Base-by-base conservation (phyloP, 495 filamentous ascomycete species). In the Platismatia glauca region DNA sequence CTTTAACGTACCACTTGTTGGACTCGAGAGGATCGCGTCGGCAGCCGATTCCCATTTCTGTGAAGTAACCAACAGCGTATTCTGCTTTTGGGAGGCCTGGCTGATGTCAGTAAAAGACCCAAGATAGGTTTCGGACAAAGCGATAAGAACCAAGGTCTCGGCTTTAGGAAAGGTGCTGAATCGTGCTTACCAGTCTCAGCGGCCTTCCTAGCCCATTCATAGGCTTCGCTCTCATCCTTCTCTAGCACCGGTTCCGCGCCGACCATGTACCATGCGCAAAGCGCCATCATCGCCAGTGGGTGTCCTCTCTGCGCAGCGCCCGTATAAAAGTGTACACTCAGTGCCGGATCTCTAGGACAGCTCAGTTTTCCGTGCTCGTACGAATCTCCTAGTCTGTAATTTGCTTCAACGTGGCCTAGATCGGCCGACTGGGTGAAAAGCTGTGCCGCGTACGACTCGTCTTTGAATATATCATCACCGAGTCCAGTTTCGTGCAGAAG, bases 221-320 rank as follows among this genome's bases (percentile, higher is more conserved):
- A 97, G 4, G 94, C 94, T 73, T 99, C 94, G 58, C 86, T 86
- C 73, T 97, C 95, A 66, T 97, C 92, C 73, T 91, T 96, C 61
- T 95, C 90, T 34, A 99, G 76, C 22, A 97, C 84, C 0, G 94
- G 94, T 68, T 92, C 89, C 12, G 94, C 95, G 1, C 94, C 94
- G 12, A 97, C 89, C 74, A 99, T 86, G 73, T 97, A 99, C 94
- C 94, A 99, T 18, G 94, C 94, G 71, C 94, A 97, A 29, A 99
- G 81, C 22, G 91, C 91, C 91, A 99, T 96, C 93, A 96, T 96
- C n/a, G 91, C 94, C 48, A 87, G 79, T 0, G 91, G 79, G 71
- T 95, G 89, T 1, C 89, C 89, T 16, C 79, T 76, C 67, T 95
- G 89, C 15, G 94, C 94, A 13, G 94, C 94, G 6, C 84, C 86